Evolutionary conservation across 208 protist genomes (phyloP), one percentile per base, ranked within the genome.

Genomic region (Leishmania tarentolae): DNA sequence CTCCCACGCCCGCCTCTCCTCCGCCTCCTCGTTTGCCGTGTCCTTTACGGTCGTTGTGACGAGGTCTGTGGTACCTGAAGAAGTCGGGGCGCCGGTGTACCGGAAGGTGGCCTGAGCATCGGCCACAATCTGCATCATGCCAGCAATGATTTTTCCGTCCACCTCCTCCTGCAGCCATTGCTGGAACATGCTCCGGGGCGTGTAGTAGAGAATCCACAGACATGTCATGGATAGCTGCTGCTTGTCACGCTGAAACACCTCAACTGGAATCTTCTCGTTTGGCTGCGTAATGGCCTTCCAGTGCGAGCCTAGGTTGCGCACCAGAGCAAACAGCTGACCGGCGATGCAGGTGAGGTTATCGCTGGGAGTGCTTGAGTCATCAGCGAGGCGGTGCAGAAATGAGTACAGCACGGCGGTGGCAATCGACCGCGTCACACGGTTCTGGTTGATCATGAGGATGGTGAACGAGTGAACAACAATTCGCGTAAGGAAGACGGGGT

Each of bases 171-270:
- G 68, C 56, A 96, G 77, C 93, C 94, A 97, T 40, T 80, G 46
- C 31, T 42, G 71, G 24, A 95, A 85, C 24, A 79, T 74, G 28
- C 52, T 59, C 28, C 86, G 83, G 0, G 93, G 90, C 2, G 88
- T 89, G 85, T 97, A 96, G 79, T 92, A 96, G 40, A 94, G 72
- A 80, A 97, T 94, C 93, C 94, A 97, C 56, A 95, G 53, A 40
- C 88, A 79, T n/a, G 82, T 81, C 56, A 95, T 89, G 9, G 78
- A 82, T n/a, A 96, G 84, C 63, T 90, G 89, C 17, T 92, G 90
- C 81, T 92, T 90, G 57, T 96, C 93, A n/a, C 70, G 75, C 65
- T 89, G 40, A 47, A 87, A 83, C 35, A 88, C 71, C 21, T 78
- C 79, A 3, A 80, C 24, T 2, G 89, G 82, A 4, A 78, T 76